A percentile compares a stretch with the other conserved stretches of the same genome.
Conservation (phyloP, 1,284 basidiomycete species). For the Marasmius tenuissimus region DNA sequence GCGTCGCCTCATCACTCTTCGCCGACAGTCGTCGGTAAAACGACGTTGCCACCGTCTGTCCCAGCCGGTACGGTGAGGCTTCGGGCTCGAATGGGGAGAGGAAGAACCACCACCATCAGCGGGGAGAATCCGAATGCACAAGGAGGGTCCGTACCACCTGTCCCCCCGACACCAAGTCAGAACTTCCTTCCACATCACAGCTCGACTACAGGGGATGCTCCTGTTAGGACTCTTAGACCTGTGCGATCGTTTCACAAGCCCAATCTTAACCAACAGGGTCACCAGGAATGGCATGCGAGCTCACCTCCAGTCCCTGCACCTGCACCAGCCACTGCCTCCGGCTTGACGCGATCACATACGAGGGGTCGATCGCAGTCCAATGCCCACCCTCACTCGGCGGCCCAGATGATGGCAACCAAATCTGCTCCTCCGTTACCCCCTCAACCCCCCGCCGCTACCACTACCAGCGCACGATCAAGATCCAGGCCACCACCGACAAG, state of each 20-base stretch:
- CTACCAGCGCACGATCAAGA: neutral
- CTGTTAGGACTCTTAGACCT: neutral
- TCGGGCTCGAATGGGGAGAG: neutral
- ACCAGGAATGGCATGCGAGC: neutral
- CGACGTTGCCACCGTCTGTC: neutral
- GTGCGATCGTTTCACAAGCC: neutral
- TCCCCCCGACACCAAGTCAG: neutral
- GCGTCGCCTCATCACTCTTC: neutral
- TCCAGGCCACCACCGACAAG: neutral
- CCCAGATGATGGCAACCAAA: too few species aligned
- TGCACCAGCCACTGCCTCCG: neutral
- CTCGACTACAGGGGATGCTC: neutral
- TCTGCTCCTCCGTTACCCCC: neutral
- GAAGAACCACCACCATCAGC: neutral
- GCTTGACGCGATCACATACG: slow-evolving; percentile 15
- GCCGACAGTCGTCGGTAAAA: neutral
- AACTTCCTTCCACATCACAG: neutral
- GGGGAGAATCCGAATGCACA: neutral
- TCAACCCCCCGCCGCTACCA: neutral
- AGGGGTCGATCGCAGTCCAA: too few species aligned
- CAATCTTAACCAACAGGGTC: neutral
- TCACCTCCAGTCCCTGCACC: neutral
- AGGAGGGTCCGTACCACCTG: neutral
- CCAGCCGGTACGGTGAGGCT: neutral
- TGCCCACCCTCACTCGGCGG: neutral